Evolutionary conservation across 2,329 filamentous ascomycete species (phyloP), one percentile per base, ranked within the genome.

Genomic region (Penicillium sp.): DNA sequence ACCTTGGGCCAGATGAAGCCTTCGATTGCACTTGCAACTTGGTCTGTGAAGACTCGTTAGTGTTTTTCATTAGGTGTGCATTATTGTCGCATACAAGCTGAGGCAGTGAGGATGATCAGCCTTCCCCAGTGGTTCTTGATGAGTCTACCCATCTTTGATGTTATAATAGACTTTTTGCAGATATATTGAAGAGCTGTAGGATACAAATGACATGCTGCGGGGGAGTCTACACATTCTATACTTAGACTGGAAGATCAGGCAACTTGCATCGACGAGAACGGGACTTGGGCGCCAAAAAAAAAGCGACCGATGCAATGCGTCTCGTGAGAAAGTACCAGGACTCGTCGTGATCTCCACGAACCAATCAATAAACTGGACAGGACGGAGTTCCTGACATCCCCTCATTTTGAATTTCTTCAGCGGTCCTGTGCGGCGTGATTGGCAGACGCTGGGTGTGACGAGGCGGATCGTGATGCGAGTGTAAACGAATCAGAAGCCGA

Each of bases 61-160:
- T 3, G 4, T 7, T 20, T n/a, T 11, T 6, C 10, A 20, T 16
- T 16, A 10, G 8, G 8, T 5, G 23, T 9, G 37, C 3, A 40
- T 23, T 23, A 11, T 8, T 8, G 29, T 40, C 35, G 70, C 77
- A 44, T 81, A 89, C 86, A 90, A 47, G 76, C 70, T 58, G 88
- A 85, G 29, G 93, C 89, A 23, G 87, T 88, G 67, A 98, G 76
- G 70, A 95, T 80, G 65, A 98, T 93, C 63, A 98, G 84, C 51
- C 93, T 86, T 59, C 89, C 93, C 89, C 89, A 95, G 77, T 98
- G 93, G 76, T 97, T 97, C 80, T 98, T 98, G 76, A 98, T 97
- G 67, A 98, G 84, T 73, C 86, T 93, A 71, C 93, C 93, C 93
- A 98, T 98, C 57, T 55, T 38, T 40, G 11, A 20, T 27, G 27